A percentile compares a stretch with the other conserved stretches of the same genome.
These are phyloP conservation scores for Orbilia quercus DNA, from an alignment of 2,329 filamentous ascomycete species.

Conservation along the genomic window DNA sequence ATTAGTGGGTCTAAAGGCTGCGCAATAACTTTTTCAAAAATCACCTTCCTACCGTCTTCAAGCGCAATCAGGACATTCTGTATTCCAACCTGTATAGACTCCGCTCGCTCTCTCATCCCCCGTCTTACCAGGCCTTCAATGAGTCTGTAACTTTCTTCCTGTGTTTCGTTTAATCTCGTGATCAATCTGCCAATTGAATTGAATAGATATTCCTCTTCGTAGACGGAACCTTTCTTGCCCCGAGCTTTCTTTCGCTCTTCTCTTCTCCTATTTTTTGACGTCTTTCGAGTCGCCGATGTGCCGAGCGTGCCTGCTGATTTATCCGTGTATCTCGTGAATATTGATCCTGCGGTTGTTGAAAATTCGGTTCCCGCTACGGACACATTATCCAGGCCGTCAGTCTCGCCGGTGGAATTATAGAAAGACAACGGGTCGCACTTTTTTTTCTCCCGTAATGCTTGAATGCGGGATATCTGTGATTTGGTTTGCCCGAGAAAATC, in stretches of 20 bases:
- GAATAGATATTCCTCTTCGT: slow-evolving; percentile 96
- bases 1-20: slow-evolving; percentile 52
- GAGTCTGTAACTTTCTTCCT: slow-evolving; percentile 77
- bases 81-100: slow-evolving; percentile 79
- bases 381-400: slow-evolving; percentile 88
- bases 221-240: slow-evolving; percentile 95
- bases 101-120: slow-evolving; percentile 86
- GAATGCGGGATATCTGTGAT: slow-evolving; percentile 85
- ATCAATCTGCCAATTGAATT: slow-evolving; percentile 85
- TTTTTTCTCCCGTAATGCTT: slow-evolving; percentile 83
- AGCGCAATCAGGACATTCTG: slow-evolving; percentile 73
- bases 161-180: slow-evolving; percentile 79
- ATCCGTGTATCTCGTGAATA: slow-evolving; percentile 93
- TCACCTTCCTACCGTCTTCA: slow-evolving; percentile 72
- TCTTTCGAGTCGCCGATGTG: slow-evolving; percentile 79
- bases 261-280: slow-evolving; percentile 84
- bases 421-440: slow-evolving; percentile 83
- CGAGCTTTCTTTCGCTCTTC: slow-evolving; percentile 95
- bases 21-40: slow-evolving; percentile 68
- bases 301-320: slow-evolving; percentile 75
- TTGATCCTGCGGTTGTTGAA: slow-evolving; percentile 79
- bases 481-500: slow-evolving; percentile 88
- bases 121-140: slow-evolving; percentile 81
- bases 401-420: slow-evolving; percentile 65
- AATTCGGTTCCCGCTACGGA: slow-evolving; percentile 87